These are phyloP conservation scores for Thielaviopsis populi DNA, from an alignment of 2,329 filamentous ascomycete species.

Conservation along the genomic window DNA sequence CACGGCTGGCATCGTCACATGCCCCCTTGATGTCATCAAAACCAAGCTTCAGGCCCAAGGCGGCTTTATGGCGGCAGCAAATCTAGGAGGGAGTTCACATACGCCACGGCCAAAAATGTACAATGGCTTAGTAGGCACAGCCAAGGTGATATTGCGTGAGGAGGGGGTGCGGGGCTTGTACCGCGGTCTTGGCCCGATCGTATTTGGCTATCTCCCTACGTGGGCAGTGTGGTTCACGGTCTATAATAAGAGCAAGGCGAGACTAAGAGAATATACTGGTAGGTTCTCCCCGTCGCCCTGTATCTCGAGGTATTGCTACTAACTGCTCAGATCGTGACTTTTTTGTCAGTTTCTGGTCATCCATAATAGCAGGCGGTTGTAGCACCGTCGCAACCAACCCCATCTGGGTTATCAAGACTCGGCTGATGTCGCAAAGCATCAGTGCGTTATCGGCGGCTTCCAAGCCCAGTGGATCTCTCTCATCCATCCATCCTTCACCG, in stretches of 20 bases:
- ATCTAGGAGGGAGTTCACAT: conserved; percentile 33
- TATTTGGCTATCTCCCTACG: conserved; percentile 88
- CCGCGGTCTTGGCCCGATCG: conserved; percentile 81
- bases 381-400: conserved; percentile 92
- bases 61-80: conserved; percentile 42
- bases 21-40: conserved; percentile 96
- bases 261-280: conserved; percentile 53
- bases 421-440: conserved; percentile 85
- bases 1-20: conserved; percentile 86
- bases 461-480: conserved; percentile 25
- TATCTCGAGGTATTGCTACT: neutral
- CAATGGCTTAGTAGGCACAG: conserved; percentile 74
- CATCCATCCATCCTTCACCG: conserved; percentile 38
- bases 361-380: conserved; percentile 76
- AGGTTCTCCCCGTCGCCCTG: conserved; percentile 19
- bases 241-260: conserved; percentile 76
- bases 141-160: conserved; percentile 67
- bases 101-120: conserved; percentile 50
- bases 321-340: conserved; percentile 16
- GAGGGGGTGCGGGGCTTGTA: conserved; percentile 88
- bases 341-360: conserved; percentile 73
- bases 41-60: conserved; percentile 95
- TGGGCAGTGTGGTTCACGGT: conserved; percentile 98
- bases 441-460: conserved; percentile 21
- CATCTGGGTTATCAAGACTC: conserved; percentile 98